phyloP scores from a whole-genome alignment of 1,139 yeast genomes.

The Diutina mesorugosa region DNA sequence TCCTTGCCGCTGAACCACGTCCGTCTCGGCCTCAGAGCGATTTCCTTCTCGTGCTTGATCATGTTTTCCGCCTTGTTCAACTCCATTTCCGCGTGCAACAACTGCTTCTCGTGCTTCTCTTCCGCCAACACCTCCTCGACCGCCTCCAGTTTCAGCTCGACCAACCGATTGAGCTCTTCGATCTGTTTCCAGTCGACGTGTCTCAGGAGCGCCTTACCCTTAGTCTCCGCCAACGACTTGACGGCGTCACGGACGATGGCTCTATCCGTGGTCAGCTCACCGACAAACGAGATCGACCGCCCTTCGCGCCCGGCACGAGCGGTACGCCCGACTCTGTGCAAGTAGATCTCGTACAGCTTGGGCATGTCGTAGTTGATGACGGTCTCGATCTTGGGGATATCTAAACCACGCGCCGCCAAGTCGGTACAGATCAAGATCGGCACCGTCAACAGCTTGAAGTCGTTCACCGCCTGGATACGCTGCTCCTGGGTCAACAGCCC shows the following conservation, averaged over 20 bases:
- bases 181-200: conserved; percentile 79
- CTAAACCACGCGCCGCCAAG: conserved; percentile 97
- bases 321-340: conserved; percentile 98
- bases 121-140: conserved; percentile 74
- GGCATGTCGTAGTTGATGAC: conserved; percentile 97
- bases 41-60: conserved; percentile 69
- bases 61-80: conserved; percentile 74
- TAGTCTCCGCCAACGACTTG: conserved; percentile 28
- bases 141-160: conserved; percentile 44
- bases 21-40: conserved; percentile 81
- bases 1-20: conserved; percentile 69
- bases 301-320: conserved; percentile 99
- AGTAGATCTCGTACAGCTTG: conserved; percentile 73
- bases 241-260: conserved; percentile 81
- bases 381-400: conserved; percentile 92
- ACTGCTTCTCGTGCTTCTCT: conserved; percentile 80
- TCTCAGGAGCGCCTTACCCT: conserved; percentile 62
- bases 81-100: conserved; percentile 84
- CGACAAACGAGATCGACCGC: conserved; percentile 83
- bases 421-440: conserved; percentile 93
- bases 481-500: conserved; percentile 94
- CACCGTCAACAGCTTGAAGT: conserved; percentile 68
- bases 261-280: conserved; percentile 78
- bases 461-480: conserved; percentile 72
- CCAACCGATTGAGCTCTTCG: conserved; percentile 48